Evolutionary conservation across 2,329 filamentous ascomycete species (phyloP).

Genomic region (Tolypocladium capitatum): DNA sequence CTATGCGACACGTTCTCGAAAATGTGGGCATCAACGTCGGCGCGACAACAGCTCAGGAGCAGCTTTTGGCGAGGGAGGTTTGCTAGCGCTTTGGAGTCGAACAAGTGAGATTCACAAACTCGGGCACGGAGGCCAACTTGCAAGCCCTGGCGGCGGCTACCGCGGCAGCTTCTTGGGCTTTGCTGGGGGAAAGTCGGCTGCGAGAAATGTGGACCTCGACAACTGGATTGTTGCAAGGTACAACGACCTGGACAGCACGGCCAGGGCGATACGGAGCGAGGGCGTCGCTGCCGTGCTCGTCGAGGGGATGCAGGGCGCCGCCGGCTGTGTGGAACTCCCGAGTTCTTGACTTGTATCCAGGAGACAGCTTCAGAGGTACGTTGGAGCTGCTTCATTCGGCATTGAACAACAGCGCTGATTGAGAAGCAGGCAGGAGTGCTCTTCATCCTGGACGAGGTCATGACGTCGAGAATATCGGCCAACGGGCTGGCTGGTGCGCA

Average conservation of each 20-base stretch:
- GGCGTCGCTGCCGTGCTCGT: conserved; percentile 50
- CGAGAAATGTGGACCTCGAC: conserved; percentile 33
- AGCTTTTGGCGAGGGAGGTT: conserved; percentile 35
- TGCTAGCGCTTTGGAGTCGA: conserved; percentile 41
- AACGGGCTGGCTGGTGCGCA: conserved; percentile 32
- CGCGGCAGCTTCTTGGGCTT: conserved; percentile 26
- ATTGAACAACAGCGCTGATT: background rate
- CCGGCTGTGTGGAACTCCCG: conserved; percentile 36
- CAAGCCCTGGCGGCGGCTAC: conserved; percentile 41
- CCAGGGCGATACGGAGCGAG: conserved; percentile 25
- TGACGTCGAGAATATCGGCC: conserved; percentile 45
- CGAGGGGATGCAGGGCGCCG: conserved; percentile 53
- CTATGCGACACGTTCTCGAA: conserved; percentile 31
- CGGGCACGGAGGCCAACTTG: conserved; percentile 52
- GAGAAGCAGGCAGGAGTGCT: conserved; percentile 32
- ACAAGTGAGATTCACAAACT: conserved; percentile 48
- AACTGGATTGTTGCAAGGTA: conserved; percentile 50
- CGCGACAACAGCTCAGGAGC: conserved; percentile 37
- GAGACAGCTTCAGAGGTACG: conserved; percentile 26
- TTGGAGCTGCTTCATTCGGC: background rate
- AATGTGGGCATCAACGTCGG: conserved; percentile 41
- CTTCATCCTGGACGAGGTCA: conserved; percentile 59
- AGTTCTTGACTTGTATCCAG: conserved; percentile 40
- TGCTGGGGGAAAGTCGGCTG: conserved; percentile 16
- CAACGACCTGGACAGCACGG: conserved; percentile 41